Base-by-base conservation (phyloP, 306 rosid species). In the Lathyrus tuberosus region DNA sequence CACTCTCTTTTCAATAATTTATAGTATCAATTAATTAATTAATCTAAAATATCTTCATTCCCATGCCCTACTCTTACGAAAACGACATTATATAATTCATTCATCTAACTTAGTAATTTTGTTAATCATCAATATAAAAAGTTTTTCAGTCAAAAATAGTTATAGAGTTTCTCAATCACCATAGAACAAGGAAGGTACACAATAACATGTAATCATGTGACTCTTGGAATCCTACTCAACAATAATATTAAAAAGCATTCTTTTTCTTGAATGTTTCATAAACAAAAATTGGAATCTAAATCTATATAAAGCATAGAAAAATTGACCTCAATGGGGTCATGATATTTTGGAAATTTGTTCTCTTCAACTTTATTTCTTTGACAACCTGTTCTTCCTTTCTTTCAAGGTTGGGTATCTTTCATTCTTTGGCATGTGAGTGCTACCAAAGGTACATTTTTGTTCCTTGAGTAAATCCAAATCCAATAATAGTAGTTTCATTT, bases 161-260 rank as follows among this genome's bases (percentile, higher is more conserved):
- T 38, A 71, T n/a, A n/a, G n/a, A 58, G 16, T 47, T 40, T 37
- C 67, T 62, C 31, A 40, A 63, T 57, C 31, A 65, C 64, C 46
- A 42, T 24, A 40, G 58, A 65, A 52, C 31, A 76, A 60, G 68
- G 59, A 77, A 49, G 76, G 78, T 68, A 65, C 60, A 72, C 40
- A 52, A 51, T 17, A 43, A 52, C 78, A 81, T 79, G 85, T 51
- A 74, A 43, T 24, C 84, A 79, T 67, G 85, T 78, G 82, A 80
- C 41, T 70, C 35, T 24, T n/a, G 33, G 42, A 67, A 14, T 53
- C 31, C 11, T 11, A 53, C 3, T 22, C 15, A 22, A 53, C 31
- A 53, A 22, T 10, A 18, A 51, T 51, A 22, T 47, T 61, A 9
- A 62, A 46, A 72, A 62, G 38, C 22, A 33, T 37, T 41, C 62